Conservation (phyloP, 495 filamentous ascomycete genomes). For the Penicillium salamii region DNA sequence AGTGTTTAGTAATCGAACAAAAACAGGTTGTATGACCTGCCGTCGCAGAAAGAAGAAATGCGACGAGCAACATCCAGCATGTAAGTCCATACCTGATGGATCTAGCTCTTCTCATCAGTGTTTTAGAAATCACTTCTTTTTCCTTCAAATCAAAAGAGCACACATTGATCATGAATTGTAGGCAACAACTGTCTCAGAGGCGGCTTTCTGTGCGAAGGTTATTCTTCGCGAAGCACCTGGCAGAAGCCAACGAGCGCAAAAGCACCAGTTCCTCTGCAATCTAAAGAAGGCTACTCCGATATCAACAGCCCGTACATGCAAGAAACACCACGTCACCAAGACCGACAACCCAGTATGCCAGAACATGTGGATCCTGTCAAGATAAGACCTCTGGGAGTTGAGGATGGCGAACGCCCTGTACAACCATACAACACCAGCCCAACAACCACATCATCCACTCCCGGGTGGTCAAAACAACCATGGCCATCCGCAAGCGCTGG, state of each 20-base stretch:
- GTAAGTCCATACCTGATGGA: slow-evolving; percentile 46
- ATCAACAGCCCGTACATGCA: slow-evolving; percentile 43
- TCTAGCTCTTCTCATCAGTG: not conserved
- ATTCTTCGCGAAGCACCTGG: slow-evolving; percentile 75
- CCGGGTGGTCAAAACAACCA: slow-evolving; percentile 40
- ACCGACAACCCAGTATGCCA: slow-evolving; percentile 32
- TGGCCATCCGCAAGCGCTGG: slow-evolving; percentile 26
- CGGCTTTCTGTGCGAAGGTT: slow-evolving; percentile 92
- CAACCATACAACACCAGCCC: slow-evolving; percentile 40
- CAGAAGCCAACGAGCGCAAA: slow-evolving; percentile 59
- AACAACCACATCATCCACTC: slow-evolving; percentile 30
- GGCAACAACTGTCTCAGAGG: slow-evolving; percentile 92
- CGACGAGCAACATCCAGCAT: slow-evolving; percentile 92
- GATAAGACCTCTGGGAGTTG: slow-evolving; percentile 41
- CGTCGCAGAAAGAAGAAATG: slow-evolving; percentile 97
- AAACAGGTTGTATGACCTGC: slow-evolving; percentile 96
- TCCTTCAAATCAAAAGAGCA: not conserved
- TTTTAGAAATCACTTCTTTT: not conserved
- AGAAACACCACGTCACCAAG: slow-evolving; percentile 49
- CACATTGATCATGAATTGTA: slow-evolving; percentile 28
- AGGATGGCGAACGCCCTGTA: slow-evolving; percentile 41
- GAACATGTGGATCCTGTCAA: slow-evolving; percentile 39
- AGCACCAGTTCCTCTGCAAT: slow-evolving; percentile 74
- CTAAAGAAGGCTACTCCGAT: slow-evolving; percentile 71
- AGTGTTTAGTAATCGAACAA: slow-evolving; percentile 93